These are phyloP conservation scores for Camelina neglecta DNA, from an alignment of 345 rosid genomes.

Conservation along the genomic window DNA sequence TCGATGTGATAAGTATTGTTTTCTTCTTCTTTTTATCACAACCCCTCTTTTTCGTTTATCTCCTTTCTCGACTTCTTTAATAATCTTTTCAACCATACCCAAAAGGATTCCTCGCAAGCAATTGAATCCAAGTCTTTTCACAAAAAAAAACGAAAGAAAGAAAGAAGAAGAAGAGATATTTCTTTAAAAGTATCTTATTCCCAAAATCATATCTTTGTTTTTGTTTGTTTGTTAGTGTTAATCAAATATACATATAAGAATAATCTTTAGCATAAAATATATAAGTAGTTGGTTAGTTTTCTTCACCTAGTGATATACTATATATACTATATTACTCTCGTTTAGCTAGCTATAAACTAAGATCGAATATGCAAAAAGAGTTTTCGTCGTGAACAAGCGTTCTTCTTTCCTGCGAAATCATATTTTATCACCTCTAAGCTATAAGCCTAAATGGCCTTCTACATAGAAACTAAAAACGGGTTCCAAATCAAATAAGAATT, in stretches of 20 bases:
- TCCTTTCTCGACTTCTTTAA: slow-evolving; percentile 41
- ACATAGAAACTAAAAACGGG: not conserved
- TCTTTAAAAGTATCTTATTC: slow-evolving; percentile 42
- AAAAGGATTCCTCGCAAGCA: slow-evolving; percentile 39
- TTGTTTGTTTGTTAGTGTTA: slow-evolving; percentile 14
- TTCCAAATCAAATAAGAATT: slow-evolving; percentile 24
- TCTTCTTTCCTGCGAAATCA: not conserved
- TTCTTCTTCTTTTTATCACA: slow-evolving; percentile 40
- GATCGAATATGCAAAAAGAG: not conserved
- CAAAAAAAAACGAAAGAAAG: slow-evolving; percentile 1
- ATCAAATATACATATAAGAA: slow-evolving; percentile 14
- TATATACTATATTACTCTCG: slow-evolving; percentile 7
- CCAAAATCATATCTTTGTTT: slow-evolving; percentile 38
- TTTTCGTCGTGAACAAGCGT: slow-evolving; percentile 4
- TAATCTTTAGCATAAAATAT: not conserved
- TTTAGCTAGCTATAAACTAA: not conserved
- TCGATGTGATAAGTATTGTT: slow-evolving; percentile 44
- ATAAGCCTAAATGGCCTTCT: not conserved
- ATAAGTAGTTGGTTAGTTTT: slow-evolving; percentile 5
- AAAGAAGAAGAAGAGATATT: slow-evolving; percentile 34
- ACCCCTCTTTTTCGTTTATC: slow-evolving; percentile 38
- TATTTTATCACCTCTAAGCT: not conserved
- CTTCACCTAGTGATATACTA: not conserved
- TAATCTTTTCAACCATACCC: slow-evolving; percentile 35
- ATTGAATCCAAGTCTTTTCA: slow-evolving; percentile 44